Conservation (phyloP, 208 protist genomes). For the Trypanosomatidae sp. region DNA sequence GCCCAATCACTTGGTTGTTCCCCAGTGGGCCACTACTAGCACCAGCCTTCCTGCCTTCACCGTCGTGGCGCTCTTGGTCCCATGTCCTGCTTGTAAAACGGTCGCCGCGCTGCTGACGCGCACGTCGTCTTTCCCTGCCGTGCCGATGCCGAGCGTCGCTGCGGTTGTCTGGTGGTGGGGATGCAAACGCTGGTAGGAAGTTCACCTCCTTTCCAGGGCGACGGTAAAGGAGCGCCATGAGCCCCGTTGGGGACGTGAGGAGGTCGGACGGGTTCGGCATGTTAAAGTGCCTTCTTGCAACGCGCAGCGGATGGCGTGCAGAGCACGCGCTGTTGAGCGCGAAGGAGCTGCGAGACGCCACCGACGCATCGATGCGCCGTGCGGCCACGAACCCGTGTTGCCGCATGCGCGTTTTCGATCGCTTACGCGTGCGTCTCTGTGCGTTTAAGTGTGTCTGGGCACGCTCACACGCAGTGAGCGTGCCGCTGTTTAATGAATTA, state of each 20-base stretch:
- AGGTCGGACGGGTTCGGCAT: slow-evolving; percentile 42
- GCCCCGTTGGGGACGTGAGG: slow-evolving; percentile 61
- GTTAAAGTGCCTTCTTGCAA: slow-evolving; percentile 18
- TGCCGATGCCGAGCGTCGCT: background rate
- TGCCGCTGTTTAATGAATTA: background rate
- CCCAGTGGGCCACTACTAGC: slow-evolving; percentile 16
- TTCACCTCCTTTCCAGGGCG: slow-evolving; percentile 16
- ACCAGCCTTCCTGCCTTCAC: background rate
- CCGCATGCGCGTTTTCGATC: slow-evolving; percentile 1
- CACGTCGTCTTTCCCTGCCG: slow-evolving; percentile 6
- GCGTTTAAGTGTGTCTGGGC: background rate
- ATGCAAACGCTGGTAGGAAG: background rate
- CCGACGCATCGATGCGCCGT: background rate
- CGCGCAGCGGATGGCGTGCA: background rate
- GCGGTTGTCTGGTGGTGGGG: background rate
- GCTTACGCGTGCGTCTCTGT: background rate
- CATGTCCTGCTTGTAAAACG: background rate
- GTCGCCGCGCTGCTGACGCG: slow-evolving; percentile 9
- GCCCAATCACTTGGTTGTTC: slow-evolving; percentile 42
- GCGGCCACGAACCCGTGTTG: background rate
- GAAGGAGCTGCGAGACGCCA: background rate
- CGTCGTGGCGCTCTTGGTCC: background rate
- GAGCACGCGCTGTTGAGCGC: background rate
- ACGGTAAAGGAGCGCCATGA: slow-evolving; percentile 70
- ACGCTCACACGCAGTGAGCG: background rate